phyloP scores from a whole-genome alignment of 768 basidiomycete genomes.

The Kwoniella pini region DNA sequence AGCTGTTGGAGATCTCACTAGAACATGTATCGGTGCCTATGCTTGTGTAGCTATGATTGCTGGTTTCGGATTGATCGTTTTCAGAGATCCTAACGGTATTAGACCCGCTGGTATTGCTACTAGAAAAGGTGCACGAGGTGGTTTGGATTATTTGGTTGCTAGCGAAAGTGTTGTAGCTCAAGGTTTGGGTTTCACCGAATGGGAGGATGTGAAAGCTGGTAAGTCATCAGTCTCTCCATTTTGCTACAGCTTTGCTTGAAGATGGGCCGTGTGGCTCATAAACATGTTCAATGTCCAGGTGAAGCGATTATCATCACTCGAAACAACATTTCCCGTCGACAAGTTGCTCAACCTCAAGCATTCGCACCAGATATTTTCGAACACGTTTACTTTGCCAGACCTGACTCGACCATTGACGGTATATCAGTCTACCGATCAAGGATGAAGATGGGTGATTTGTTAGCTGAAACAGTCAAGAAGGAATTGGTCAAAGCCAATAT shows the following conservation, averaged over 20 bases:
- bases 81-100: slow-evolving; percentile 97
- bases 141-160: slow-evolving; percentile 83
- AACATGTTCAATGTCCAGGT: slow-evolving; percentile 58
- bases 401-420: slow-evolving; percentile 95
- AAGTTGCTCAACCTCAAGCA: slow-evolving; percentile 64
- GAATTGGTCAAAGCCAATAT: slow-evolving; percentile 62
- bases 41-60: slow-evolving; percentile 99
- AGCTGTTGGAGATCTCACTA: slow-evolving; percentile 85
- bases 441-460: slow-evolving; percentile 98
- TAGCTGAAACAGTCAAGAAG: slow-evolving; percentile 80
- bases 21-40: slow-evolving; percentile 86
- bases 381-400: slow-evolving; percentile 96
- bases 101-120: slow-evolving; percentile 85
- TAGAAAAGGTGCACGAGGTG: slow-evolving; percentile 60
- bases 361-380: slow-evolving; percentile 99
- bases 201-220: slow-evolving; percentile 93
- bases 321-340: slow-evolving; percentile 69
- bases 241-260: not conserved
- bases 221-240: too few relatives aligned
- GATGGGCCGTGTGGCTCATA: slow-evolving; percentile 9
- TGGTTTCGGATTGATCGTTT: slow-evolving; percentile 96
- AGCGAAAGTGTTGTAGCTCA: slow-evolving; percentile 97
- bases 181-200: slow-evolving; percentile 83
- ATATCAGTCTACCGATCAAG: slow-evolving; percentile 95
- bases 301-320: slow-evolving; percentile 96